Evolutionary conservation across 371 early-diverging fungal species (phyloP).

Genomic region (Umbelopsis sp.): DNA sequence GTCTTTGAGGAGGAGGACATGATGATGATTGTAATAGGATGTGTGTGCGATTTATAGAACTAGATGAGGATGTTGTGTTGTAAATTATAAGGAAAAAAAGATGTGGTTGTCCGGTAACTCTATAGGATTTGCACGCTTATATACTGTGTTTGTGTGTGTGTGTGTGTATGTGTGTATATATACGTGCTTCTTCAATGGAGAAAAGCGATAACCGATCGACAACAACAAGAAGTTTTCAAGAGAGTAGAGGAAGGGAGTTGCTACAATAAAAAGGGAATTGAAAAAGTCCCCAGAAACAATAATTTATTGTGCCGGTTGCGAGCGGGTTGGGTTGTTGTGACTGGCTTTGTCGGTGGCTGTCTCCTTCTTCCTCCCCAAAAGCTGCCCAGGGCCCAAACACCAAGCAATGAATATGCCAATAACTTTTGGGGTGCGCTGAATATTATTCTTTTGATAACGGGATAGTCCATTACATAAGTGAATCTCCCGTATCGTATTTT

Average conservation of each 20-base stretch:
- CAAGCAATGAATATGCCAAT: neutral
- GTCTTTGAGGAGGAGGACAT: neutral
- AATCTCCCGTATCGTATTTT: neutral
- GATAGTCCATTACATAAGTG: neutral
- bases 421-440: neutral
- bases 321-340: conserved; percentile 18
- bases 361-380: conserved; percentile 11
- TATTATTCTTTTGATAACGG: neutral
- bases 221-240: conserved; percentile 1
- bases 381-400: neutral
- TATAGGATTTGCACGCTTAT: neutral
- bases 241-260: neutral
- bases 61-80: neutral
- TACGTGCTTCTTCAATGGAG: conserved; percentile 1
- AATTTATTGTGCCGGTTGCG: conserved; percentile 14
- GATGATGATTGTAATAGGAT: neutral
- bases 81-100: neutral
- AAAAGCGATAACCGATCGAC: conserved; percentile 13
- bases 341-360: conserved; percentile 15
- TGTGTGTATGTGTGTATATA: conserved; percentile 11
- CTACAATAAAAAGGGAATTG: neutral
- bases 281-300: conserved; percentile 19
- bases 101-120: neutral
- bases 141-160: neutral
- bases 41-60: neutral